Conservation (phyloP, 768 basidiomycete species). For the Lactarius hatsudake region DNA sequence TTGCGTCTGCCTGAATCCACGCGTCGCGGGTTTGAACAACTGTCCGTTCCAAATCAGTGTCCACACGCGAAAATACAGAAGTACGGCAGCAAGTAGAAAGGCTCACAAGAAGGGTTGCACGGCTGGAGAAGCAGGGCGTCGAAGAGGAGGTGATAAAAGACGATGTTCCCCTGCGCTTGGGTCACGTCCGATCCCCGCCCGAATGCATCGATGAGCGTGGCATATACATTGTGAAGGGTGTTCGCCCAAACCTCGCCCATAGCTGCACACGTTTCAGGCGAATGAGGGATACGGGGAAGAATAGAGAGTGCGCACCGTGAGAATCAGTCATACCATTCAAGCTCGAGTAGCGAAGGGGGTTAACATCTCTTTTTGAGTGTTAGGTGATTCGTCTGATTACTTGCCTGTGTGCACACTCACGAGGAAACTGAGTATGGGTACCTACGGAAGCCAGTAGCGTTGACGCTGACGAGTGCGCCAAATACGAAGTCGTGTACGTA, state of each 20-base stretch:
- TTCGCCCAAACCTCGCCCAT: conserved; percentile 64
- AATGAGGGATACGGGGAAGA: background rate
- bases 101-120: conserved; percentile 49
- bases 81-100: background rate
- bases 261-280: conserved; percentile 28
- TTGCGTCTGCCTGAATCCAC: conserved; percentile 51
- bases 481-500: conserved; percentile 37
- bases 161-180: conserved; percentile 42
- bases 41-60: conserved; percentile 19
- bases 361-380: conserved; percentile 29
- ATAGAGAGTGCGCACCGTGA: conserved; percentile 38
- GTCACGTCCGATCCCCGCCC: conserved; percentile 39
- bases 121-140: conserved; percentile 49
- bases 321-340: conserved; percentile 42
- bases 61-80: background rate
- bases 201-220: conserved; percentile 31
- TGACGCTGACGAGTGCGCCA: conserved; percentile 54
- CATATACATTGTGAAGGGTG: conserved; percentile 39
- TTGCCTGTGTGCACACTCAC: conserved; percentile 35
- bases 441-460: conserved; percentile 49
- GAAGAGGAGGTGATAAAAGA: conserved; percentile 52
- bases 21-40: conserved; percentile 48
- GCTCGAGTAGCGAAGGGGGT: conserved; percentile 45
- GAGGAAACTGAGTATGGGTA: conserved; percentile 56
- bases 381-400: conserved; percentile 27